Evolutionary conservation across 1,284 basidiomycete species (phyloP), one percentile per base, ranked within the genome.

Genomic region (Pseudomicrostroma phylloplanum): DNA sequence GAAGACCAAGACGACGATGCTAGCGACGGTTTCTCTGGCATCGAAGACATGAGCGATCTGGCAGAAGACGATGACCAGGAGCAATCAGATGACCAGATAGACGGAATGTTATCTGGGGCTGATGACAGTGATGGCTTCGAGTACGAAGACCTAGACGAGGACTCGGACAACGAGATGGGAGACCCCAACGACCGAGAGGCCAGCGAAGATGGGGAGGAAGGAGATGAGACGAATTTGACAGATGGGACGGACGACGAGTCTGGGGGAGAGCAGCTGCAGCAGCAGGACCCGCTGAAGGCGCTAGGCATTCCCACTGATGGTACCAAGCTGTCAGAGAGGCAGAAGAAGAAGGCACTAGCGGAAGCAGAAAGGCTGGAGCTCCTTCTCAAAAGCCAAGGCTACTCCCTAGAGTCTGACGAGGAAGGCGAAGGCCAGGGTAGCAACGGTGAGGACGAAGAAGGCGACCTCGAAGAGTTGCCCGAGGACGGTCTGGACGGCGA

Each of bases 1-100:
- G 66, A 62, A 6, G 70, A 73, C 26, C 70, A 68, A 11, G 76
- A 75, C 1, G 78, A 72, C 15, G 80, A 80, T 8, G 81, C 79
- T 6, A 76, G 80, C 26, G 82, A 81, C 36, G 82, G 79, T 53
- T 79, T 76, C 39, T 80, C 82, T 59, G 79, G 78, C 59, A 80
- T 81, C 26, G 81, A 81, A 60, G 71, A 82, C 46, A 71, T 1
- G 63, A 60, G 15, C n/a, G 62, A 57, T 21, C 41, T 56, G 21
- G 66, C 62, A 2, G 64, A 56, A 17, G 57, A 56, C 25, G 61
- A 60, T 39, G 56, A 62, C 17, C 57, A 59, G 25, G 56, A 58
- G 7, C 57, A 30, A 6, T 36, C 42, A 21, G 46, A 49, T 11
- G 58, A 55, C 6, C 46, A 48, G 46, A 48, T n/a, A 4, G 46